phyloP scores from a whole-genome alignment of 352 stramenopile species.

The Globisporangium megalacanthum region DNA sequence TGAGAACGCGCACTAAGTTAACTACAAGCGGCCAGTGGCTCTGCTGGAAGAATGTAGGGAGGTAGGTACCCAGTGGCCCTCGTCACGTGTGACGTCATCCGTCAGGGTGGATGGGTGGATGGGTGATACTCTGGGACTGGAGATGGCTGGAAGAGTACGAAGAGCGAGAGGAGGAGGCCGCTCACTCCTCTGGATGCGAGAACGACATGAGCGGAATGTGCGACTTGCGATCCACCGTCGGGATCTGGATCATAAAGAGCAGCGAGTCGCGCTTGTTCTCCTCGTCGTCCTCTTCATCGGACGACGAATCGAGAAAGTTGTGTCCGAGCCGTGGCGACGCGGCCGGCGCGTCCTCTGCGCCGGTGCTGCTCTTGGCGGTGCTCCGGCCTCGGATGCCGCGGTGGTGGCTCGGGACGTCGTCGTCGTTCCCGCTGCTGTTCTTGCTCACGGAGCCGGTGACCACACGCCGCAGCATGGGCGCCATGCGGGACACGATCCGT shows the following conservation, averaged over 20 bases:
- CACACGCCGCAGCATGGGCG: constrained; percentile 34
- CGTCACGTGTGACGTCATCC: too few species aligned
- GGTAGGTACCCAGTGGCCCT: too few species aligned
- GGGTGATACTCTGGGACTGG: not conserved
- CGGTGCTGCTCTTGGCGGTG: not conserved
- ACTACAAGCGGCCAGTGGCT: too few species aligned
- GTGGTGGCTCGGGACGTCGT: not conserved
- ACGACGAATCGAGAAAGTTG: constrained; percentile 25
- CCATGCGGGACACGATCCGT: constrained; percentile 60
- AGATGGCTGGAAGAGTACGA: not conserved
- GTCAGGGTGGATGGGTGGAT: not conserved
- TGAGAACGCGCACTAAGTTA: too few species aligned
- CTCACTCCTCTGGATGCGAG: constrained; percentile 25
- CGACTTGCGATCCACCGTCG: constrained; percentile 38
- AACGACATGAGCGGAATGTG: constrained; percentile 49
- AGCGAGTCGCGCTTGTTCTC: constrained; percentile 55
- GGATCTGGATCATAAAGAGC: constrained; percentile 64
- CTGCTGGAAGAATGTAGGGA: too few species aligned
- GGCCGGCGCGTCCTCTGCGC: not conserved
- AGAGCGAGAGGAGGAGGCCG: constrained; percentile 4
- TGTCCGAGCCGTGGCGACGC: constrained; percentile 1
- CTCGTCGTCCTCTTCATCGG: constrained; percentile 34
- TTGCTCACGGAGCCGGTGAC: constrained; percentile 10
- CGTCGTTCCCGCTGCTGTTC: not conserved
- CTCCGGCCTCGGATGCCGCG: not conserved